These are phyloP conservation scores for Neurospora intermedia DNA, from an alignment of 495 filamentous ascomycete species.

Conservation along the genomic window DNA sequence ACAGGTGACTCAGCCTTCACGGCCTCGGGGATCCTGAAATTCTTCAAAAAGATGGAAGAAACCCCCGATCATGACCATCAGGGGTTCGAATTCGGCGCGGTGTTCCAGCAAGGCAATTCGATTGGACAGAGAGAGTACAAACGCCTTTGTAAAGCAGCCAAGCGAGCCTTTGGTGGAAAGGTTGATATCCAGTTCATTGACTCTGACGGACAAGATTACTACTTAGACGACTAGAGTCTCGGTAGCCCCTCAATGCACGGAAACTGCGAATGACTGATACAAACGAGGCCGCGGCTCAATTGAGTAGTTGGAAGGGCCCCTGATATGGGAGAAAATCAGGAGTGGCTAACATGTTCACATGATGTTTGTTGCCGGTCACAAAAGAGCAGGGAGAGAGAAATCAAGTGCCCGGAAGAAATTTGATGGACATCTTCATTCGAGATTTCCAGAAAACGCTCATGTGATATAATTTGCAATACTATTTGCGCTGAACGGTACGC, in stretches of 20 bases:
- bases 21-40: constrained; percentile 31
- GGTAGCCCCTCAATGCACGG: background rate
- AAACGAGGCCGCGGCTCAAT: background rate
- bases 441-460: background rate
- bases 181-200: background rate
- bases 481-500: background rate
- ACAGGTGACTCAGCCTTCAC: constrained; percentile 39
- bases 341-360: background rate
- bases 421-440: background rate
- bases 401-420: background rate
- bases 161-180: background rate
- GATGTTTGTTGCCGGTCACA: background rate
- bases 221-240: background rate
- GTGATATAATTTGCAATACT: background rate
- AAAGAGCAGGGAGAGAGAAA: background rate
- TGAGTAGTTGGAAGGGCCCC: background rate
- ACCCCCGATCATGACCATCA: constrained; percentile 15
- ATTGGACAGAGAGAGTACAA: background rate
- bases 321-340: background rate
- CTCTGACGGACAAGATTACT: background rate
- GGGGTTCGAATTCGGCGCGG: constrained; percentile 7
- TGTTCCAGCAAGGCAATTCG: background rate
- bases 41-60: constrained; percentile 30
- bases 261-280: background rate
- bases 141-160: background rate